Conservation (phyloP, 257 asterid species). For the Vinca minor region DNA sequence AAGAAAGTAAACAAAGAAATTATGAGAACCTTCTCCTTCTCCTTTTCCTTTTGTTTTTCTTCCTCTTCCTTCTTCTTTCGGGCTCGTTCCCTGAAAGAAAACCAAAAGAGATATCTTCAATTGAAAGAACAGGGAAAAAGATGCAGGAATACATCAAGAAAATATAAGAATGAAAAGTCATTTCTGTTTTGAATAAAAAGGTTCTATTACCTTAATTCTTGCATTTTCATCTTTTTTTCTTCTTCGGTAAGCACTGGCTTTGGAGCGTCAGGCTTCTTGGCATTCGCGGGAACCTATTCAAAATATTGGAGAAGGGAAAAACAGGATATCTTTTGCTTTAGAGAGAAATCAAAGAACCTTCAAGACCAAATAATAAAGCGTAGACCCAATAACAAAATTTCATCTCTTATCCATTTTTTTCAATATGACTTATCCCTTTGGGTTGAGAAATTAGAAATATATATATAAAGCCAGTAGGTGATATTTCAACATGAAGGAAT, state of each 20-base stretch:
- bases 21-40: constrained; percentile 67
- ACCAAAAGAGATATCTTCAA: neutral
- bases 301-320: constrained; percentile 1
- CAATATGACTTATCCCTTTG: neutral
- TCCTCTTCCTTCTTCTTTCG: constrained; percentile 96
- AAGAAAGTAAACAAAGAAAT: constrained; percentile 3
- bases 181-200: too few species aligned
- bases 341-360: neutral
- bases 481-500: neutral
- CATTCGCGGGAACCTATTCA: constrained; percentile 56
- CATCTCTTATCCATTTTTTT: neutral
- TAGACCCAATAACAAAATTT: neutral
- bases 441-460: neutral
- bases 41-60: constrained; percentile 78
- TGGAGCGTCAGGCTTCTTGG: constrained; percentile 51
- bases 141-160: neutral
- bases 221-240: constrained; percentile 59
- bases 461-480: neutral
- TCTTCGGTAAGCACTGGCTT: constrained; percentile 76
- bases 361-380: neutral
- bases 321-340: neutral
- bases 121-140: neutral
- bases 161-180: too few species aligned
- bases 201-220: constrained; percentile 56
- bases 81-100: constrained; percentile 70